Percentiles rank a stretch among this genome's conserved stretches.
These are phyloP conservation scores for Vickermania ingenoplastis DNA, from an alignment of 208 protist species.

Conservation along the genomic window DNA sequence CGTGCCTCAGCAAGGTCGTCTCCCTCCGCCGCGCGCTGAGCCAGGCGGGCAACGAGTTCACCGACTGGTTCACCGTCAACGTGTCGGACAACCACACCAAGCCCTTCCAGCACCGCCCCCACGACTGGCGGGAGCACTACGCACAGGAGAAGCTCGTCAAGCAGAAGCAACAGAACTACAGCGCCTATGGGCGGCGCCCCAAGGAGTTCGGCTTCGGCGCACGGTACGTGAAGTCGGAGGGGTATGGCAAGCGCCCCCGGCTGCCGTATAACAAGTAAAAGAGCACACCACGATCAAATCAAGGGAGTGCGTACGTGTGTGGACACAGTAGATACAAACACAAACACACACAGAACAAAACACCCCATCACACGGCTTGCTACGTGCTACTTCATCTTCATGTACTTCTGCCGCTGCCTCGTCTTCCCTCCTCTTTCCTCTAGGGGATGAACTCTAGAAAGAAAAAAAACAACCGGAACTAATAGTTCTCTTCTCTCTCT, in stretches of 20 bases:
- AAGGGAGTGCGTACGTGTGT: no score
- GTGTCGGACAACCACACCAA: conserved; percentile 88
- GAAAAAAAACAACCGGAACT: no score
- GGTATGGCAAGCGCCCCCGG: conserved; percentile 74
- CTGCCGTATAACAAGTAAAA: conserved; percentile 83
- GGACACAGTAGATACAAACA: not conserved
- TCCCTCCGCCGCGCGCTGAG: conserved; percentile 69
- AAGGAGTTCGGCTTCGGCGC: conserved; percentile 71
- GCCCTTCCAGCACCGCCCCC: conserved; percentile 78
- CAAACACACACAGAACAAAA: not conserved
- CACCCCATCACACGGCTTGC: not conserved
- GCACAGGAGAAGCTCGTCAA: conserved; percentile 79
- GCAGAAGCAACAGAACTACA: conserved; percentile 62
- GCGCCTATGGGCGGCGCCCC: conserved; percentile 64
- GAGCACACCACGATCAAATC: no score
- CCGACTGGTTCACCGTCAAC: conserved; percentile 87
- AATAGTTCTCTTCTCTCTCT: no score
- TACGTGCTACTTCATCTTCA: not conserved
- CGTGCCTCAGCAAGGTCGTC: conserved; percentile 68
- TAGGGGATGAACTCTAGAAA: no score
- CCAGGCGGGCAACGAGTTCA: conserved; percentile 58
- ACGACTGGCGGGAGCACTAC: conserved; percentile 83
- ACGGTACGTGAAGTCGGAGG: conserved; percentile 78
- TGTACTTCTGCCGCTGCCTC: no score
- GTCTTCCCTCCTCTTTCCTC: no score